Evolutionary conservation across 1,284 basidiomycete genomes (phyloP).

Genomic region (Fomitopsis palustris): DNA sequence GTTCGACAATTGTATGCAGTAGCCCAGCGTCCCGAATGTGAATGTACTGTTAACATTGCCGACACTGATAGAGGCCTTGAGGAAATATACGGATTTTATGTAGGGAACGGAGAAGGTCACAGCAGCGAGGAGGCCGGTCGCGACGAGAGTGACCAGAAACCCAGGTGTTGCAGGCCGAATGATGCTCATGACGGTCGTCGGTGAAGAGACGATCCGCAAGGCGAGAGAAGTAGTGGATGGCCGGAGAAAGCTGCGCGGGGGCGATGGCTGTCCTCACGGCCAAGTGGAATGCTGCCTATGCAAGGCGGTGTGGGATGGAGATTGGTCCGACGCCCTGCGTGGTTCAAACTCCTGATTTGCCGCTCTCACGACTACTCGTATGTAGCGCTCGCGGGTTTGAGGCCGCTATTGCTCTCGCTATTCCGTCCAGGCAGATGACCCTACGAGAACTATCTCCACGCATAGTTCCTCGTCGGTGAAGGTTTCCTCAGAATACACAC

Average conservation of each 20-base stretch:
- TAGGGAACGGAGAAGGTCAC: constrained; percentile 86
- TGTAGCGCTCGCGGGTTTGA: neutral
- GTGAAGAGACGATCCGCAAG: neutral
- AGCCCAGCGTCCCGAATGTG: constrained; percentile 83
- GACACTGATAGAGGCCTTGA: constrained; percentile 63
- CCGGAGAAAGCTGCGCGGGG: neutral
- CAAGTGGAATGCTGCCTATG: neutral
- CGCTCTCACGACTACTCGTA: neutral
- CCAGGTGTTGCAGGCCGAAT: constrained; percentile 83
- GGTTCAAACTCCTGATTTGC: neutral
- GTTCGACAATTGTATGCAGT: constrained; percentile 59
- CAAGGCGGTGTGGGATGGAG: constrained; percentile 4
- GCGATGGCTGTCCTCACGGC: neutral
- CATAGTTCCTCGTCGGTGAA: neutral
- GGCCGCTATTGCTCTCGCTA: too few relatives aligned
- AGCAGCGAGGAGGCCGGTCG: constrained; percentile 72
- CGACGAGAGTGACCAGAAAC: constrained; percentile 72
- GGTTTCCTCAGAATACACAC: too few relatives aligned
- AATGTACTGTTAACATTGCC: constrained; percentile 55
- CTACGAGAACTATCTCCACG: neutral
- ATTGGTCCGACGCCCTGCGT: neutral
- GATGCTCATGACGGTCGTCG: constrained; percentile 42
- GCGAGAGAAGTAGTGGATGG: neutral
- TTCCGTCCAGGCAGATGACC: neutral
- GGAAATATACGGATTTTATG: constrained; percentile 82